Evolutionary conservation across 2,329 filamentous ascomycete species (phyloP).

Genomic region (Sporothrix schenckii): DNA sequence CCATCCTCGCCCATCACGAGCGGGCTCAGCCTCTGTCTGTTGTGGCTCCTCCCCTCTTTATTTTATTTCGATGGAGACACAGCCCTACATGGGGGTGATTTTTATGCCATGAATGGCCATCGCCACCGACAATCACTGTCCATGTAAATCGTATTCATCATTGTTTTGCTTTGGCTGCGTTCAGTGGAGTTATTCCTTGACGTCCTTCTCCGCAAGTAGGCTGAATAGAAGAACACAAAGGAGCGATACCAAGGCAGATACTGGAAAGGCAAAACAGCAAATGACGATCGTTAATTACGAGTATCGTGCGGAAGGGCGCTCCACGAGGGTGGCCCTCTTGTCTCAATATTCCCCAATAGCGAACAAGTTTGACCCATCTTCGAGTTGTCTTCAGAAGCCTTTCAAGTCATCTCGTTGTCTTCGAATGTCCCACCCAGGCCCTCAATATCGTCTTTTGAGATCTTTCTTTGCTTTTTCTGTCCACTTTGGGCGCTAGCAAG

Average conservation of each 20-base stretch:
- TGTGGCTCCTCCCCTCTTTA: not conserved
- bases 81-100: constrained; percentile 15
- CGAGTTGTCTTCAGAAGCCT: not conserved
- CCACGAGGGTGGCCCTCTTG: constrained; percentile 1
- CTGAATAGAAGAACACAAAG: too few relatives aligned
- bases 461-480: constrained; percentile 23
- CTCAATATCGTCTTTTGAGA: not conserved
- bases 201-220: too few relatives aligned
- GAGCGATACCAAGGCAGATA: too few relatives aligned
- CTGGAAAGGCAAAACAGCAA: not conserved
- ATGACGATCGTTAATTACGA: constrained; percentile 7
- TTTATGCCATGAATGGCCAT: constrained; percentile 2
- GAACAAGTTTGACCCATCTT: not conserved
- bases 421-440: not conserved
- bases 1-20: constrained; percentile 13
- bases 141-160: not conserved
- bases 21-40: constrained; percentile 26
- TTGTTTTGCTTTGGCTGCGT: not conserved
- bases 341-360: not conserved
- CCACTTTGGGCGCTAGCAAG: not conserved
- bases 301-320: not conserved
- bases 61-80: constrained; percentile 3
- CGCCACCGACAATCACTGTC: not conserved
- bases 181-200: too few relatives aligned
- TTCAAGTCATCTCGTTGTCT: not conserved